Percentiles rank a stretch among this genome's conserved stretches.
phyloP scores from a whole-genome alignment of 768 basidiomycete genomes.

The Lyophyllum semitale region DNA sequence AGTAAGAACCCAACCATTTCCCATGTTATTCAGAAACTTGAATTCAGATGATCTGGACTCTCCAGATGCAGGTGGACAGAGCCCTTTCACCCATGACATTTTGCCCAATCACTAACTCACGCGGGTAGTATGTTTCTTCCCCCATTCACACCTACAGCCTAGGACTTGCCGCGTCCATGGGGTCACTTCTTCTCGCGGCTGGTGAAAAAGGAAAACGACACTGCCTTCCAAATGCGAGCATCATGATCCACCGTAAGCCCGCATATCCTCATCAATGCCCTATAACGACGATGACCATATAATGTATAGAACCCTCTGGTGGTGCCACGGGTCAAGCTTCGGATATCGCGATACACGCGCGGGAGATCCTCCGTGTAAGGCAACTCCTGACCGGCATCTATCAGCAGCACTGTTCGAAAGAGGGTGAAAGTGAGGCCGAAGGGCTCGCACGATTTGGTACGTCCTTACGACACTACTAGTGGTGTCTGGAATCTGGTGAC shows the following conservation, averaged over 20 bases:
- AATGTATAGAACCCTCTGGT: conserved; percentile 83
- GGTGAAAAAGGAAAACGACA: conserved; percentile 91
- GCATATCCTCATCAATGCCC: background rate
- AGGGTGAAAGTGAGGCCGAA: conserved; percentile 61
- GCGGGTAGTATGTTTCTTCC: conserved; percentile 79
- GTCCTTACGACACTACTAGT: conserved; percentile 26
- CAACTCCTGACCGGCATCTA: conserved; percentile 86
- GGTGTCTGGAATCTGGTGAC: conserved; percentile 8
- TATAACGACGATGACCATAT: conserved; percentile 1
- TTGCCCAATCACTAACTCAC: conserved; percentile 20
- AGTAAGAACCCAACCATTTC: conserved; percentile 44
- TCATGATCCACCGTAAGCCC: conserved; percentile 94
- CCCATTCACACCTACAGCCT: conserved; percentile 97
- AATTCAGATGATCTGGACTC: conserved; percentile 8
- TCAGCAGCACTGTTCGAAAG: conserved; percentile 77
- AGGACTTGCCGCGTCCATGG: conserved; percentile 96
- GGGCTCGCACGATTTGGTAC: conserved; percentile 80
- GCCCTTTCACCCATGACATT: conserved; percentile 5
- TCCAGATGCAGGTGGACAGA: conserved; percentile 68
- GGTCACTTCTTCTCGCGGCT: conserved; percentile 87
- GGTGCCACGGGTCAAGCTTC: conserved; percentile 95
- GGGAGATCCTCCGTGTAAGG: conserved; percentile 90
- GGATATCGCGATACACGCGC: conserved; percentile 97
- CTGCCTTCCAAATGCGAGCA: conserved; percentile 89
- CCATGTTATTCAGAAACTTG: background rate